Base-by-base conservation (phyloP, 192 early-diverging fungal genomes). In the Gonapodya prolifera region DNA sequence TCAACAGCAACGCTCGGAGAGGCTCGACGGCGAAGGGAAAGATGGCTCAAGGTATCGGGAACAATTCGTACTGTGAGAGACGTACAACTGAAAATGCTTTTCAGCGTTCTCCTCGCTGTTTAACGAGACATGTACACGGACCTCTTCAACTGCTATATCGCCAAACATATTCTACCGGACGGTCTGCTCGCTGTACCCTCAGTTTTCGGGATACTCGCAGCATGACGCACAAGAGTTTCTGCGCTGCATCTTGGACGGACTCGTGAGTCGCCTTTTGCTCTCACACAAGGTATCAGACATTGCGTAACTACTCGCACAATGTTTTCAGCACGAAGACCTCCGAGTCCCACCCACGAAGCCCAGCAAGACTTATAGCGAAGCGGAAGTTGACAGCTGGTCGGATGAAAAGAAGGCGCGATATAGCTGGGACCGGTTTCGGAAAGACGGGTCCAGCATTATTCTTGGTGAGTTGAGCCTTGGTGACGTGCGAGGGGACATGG, bases 161-260 rank as follows among this genome's bases (percentile, higher is more conserved):
- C 75, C 8, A 34, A 30, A 17, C 61, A 1, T 79, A 70, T 33
- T 78, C 1, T 0, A 79, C 18, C 32, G 28, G 61, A 33, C 30
- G 28, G 29, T 69, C 8, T 1, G 61, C 34, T 2, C 36, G 32
- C 33, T 2, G 33, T 1, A 30, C 16, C 28, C n/a, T 80, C 79
- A 61, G 23, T 61, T 61, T 61, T 16, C 45, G 45, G 45, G 8
- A 61, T 23, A 61, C 45, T 23, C 45, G 29, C 86, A 88, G 69
- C 84, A 87, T 30, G 86, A 88, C 75, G 75, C 84, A 17, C 86
- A 88, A 83, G 87, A 89, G 79, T 87, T 86, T 36, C 76, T 89
- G 69, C 77, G 87, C 30, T 84, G 81, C 75, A 71, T 89, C 71
- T 70, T 89, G n/a, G 83, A 86, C 34, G 80, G 80, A 2, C 78